These are phyloP conservation scores for Echites panduratus DNA, from an alignment of 257 asterid species.

Conservation along the genomic window DNA sequence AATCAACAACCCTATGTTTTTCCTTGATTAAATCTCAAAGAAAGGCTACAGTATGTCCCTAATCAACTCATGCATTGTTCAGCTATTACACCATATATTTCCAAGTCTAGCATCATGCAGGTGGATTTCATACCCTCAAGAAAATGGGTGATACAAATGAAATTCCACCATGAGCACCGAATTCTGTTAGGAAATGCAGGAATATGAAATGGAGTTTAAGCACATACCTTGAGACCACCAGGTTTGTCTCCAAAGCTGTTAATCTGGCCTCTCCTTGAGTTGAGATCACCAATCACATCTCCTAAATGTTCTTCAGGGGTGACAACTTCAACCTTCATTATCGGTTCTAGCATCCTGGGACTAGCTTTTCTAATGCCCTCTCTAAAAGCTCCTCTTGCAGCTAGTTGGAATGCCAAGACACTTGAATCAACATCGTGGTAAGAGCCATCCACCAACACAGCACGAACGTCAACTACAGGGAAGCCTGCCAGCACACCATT, in stretches of 20 bases:
- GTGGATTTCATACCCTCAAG: no score
- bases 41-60: no score
- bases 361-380: conserved; percentile 93
- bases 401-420: conserved; percentile 94
- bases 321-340: conserved; percentile 89
- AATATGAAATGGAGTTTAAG: no score
- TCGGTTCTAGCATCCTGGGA: conserved; percentile 85
- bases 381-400: conserved; percentile 94
- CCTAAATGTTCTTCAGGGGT: conserved; percentile 98
- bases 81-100: no score
- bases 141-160: no score
- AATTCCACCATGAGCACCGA: no score
- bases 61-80: no score
- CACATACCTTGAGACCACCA: conserved; percentile 90
- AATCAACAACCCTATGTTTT: no score
- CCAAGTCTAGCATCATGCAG: no score
- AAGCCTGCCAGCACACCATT: conserved; percentile 91
- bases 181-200: no score
- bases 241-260: conserved; percentile 93
- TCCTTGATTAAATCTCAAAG: no score
- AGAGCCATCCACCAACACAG: conserved; percentile 88
- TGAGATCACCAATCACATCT: conserved; percentile 94
- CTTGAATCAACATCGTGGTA: conserved; percentile 98
- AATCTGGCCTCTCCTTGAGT: conserved; percentile 93
- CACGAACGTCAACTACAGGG: conserved; percentile 94